Evolutionary conservation across 495 filamentous ascomycete genomes (phyloP).

Genomic region (Aspergillus steynii): DNA sequence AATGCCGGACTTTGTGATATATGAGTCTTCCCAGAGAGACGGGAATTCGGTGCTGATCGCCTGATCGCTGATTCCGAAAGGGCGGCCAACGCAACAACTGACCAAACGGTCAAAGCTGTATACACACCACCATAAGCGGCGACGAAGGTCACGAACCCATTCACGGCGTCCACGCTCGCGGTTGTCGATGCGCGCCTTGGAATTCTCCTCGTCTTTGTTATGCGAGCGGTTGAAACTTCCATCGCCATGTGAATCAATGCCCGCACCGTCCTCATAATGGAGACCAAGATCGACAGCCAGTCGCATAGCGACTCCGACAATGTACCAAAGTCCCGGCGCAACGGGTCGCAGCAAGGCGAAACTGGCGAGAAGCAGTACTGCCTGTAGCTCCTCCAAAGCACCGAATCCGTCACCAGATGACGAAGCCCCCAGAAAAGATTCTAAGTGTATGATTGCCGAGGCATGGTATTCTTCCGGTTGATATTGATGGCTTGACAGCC

Average conservation of each 20-base stretch:
- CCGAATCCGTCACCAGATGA: slow-evolving; percentile 63
- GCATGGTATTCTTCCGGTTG: slow-evolving; percentile 97
- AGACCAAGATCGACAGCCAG: slow-evolving; percentile 89
- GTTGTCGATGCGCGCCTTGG: slow-evolving; percentile 42
- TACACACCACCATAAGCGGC: slow-evolving; percentile 94
- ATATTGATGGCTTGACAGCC: slow-evolving; percentile 63
- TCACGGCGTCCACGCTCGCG: slow-evolving; percentile 74
- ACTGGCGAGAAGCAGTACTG: slow-evolving; percentile 83
- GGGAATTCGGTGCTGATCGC: slow-evolving; percentile 94
- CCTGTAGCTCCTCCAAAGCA: slow-evolving; percentile 89
- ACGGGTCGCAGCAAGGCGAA: slow-evolving; percentile 90
- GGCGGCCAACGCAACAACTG: slow-evolving; percentile 86
- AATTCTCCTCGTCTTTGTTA: slow-evolving; percentile 21
- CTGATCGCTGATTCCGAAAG: slow-evolving; percentile 91
- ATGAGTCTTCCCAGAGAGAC: slow-evolving; percentile 79
- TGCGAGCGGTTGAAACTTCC: slow-evolving; percentile 27
- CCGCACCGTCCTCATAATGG: slow-evolving; percentile 87
- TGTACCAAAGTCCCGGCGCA: slow-evolving; percentile 94
- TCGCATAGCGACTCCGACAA: slow-evolving; percentile 88
- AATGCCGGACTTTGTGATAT: slow-evolving; percentile 85
- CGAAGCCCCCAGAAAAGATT: slow-evolving; percentile 76
- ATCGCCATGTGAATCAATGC: slow-evolving; percentile 52
- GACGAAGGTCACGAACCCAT: slow-evolving; percentile 83
- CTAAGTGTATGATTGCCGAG: slow-evolving; percentile 86
- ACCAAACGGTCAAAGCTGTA: slow-evolving; percentile 94